Evolutionary conservation across 345 rosid species (phyloP), one percentile per base, ranked within the genome.

Genomic region (Microcos paniculata): DNA sequence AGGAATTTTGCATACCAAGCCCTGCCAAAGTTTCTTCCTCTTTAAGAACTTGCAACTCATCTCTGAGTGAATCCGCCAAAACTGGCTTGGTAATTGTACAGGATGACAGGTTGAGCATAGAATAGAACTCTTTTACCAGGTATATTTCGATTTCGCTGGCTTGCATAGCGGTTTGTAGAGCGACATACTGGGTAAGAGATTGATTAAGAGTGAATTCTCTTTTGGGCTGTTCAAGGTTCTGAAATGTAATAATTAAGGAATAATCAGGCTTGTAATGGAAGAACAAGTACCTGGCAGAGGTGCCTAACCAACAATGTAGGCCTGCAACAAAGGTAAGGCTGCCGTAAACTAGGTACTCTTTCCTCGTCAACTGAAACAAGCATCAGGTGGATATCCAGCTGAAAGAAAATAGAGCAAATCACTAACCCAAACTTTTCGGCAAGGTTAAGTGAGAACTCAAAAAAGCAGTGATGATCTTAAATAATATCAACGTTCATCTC

Each of bases 321-420:
- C 74, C 80, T 82, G 82, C 91, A 88, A 73, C 84, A 77, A 19
- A 88, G 78, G 70, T 82, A 81, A 21, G 91, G 89, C 71, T 74
- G 71, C 79, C 81, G 81, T 79, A 88, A 82, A 67, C 68, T 70
- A 35, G 87, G 86, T 51, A 82, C 79, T 77, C 75, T 82, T 84
- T 79, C 71, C 67, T 88, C 87, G 48, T 85, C 86, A 12, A 84
- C 62, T n/a, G 89, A 78, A 33, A 81, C 61, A 79, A 84, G 89
- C 85, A 77, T 74, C 40, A 88, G 79, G 76, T 85, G 79, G 56
- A 88, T 71, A 67, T 82, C 82, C 72, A 80, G 38, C 88, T 87
- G 87, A 73, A 80, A 79, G 70, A 26, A 56, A 12, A 76, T 51
- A 53, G 42, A 79, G 49, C 64, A 26, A 43, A 53, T 57, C 73